Evolutionary conservation across 768 basidiomycete species (phyloP).

Genomic region (Exsudoporus frostii): DNA sequence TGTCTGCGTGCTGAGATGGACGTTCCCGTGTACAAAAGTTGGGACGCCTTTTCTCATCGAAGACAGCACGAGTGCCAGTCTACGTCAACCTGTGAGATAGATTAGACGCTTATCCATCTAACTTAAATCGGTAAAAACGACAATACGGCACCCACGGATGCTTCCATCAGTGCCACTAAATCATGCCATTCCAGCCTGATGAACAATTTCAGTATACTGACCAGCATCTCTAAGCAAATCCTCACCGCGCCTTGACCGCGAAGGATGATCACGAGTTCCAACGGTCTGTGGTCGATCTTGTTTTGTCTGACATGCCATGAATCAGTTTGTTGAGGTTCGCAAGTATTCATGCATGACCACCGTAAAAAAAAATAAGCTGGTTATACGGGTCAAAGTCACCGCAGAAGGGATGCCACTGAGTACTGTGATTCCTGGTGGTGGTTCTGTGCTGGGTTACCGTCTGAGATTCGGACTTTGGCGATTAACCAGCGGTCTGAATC

Average conservation of each 20-base stretch:
- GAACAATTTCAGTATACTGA: background rate
- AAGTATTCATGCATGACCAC: background rate
- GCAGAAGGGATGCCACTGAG: background rate
- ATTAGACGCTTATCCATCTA: slow-evolving; percentile 1
- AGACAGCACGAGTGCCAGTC: background rate
- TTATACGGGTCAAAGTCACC: background rate
- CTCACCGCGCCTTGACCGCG: background rate
- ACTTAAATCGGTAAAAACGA: slow-evolving; percentile 17
- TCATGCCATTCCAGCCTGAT: background rate
- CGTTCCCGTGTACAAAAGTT: background rate
- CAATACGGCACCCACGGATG: slow-evolving; percentile 7
- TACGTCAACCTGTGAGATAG: slow-evolving; percentile 10
- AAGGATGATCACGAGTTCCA: background rate
- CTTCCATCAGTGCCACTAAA: slow-evolving; percentile 5
- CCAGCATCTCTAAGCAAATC: background rate
- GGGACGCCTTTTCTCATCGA: slow-evolving; percentile 1
- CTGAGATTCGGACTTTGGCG: background rate
- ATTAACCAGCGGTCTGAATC: background rate
- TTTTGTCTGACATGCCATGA: slow-evolving; percentile 1
- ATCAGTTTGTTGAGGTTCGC: background rate
- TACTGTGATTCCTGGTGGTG: background rate
- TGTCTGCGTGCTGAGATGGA: background rate
- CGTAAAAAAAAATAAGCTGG: slow-evolving; percentile 5
- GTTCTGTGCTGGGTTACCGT: background rate
- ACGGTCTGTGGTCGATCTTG: slow-evolving; percentile 10